phyloP scores from a whole-genome alignment of 768 basidiomycete species.

The Stropharia rugosoannulata region DNA sequence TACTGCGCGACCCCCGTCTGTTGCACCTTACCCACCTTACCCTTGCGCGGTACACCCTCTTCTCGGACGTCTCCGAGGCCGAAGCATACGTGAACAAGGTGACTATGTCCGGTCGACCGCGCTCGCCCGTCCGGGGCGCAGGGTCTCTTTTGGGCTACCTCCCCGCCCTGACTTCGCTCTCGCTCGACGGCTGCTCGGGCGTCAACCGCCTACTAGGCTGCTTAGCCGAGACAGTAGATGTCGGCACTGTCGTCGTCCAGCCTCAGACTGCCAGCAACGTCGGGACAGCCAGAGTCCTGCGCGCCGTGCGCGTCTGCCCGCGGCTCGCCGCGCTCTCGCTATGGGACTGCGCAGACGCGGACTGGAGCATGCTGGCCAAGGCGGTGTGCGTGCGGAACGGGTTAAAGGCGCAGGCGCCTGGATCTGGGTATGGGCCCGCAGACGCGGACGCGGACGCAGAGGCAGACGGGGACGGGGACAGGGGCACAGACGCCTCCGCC shows the following conservation, averaged over 20 bases:
- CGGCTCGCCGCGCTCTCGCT: conserved; percentile 49
- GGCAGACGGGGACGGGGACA: too few species aligned
- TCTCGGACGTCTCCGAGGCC: conserved; percentile 35
- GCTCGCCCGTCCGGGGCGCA: conserved; percentile 4
- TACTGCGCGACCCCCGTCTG: conserved; percentile 59
- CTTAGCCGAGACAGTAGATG: conserved; percentile 36
- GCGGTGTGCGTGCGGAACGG: conserved; percentile 39
- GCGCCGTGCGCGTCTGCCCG: conserved; percentile 48
- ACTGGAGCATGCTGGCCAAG: conserved; percentile 32
- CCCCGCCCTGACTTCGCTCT: conserved; percentile 46
- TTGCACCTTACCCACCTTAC: conserved; percentile 49
- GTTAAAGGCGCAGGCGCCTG: conserved; percentile 13
- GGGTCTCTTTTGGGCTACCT: conserved; percentile 50
- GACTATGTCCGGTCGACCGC: too few species aligned
- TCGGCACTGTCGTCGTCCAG: conserved; percentile 11
- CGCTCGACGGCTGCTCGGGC: conserved; percentile 46
- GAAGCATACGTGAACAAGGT: too few species aligned
- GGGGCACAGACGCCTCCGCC: not conserved
- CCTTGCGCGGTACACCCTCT: conserved; percentile 40
- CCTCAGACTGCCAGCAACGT: not conserved
- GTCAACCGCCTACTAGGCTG: conserved; percentile 38
- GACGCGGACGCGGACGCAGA: not conserved
- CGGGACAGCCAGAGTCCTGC: conserved; percentile 8
- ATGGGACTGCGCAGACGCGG: conserved; percentile 49
- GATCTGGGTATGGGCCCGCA: too few species aligned